Evolutionary conservation across 2,329 filamentous ascomycete genomes (phyloP).

Genomic region (Sporothrix brasiliensis): DNA sequence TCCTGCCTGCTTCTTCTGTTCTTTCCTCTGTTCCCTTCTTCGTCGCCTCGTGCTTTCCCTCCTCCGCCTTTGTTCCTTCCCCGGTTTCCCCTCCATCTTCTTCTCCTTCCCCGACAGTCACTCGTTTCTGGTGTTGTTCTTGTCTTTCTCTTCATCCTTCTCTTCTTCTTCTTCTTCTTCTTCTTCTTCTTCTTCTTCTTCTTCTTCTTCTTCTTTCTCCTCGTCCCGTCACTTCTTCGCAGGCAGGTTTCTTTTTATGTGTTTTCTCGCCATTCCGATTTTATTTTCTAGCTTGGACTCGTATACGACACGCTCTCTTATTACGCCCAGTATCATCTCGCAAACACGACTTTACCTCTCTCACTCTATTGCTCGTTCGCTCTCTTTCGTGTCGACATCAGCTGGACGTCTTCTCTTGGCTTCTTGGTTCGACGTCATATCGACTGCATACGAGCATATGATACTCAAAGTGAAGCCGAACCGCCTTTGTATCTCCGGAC

Average conservation of each 20-base stretch:
- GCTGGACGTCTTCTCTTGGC: background rate
- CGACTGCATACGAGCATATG: background rate
- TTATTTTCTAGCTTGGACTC: background rate
- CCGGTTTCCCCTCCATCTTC: background rate
- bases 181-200: background rate
- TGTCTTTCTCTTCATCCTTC: background rate
- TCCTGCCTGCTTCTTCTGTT: background rate
- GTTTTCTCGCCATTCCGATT: background rate
- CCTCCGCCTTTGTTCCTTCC: background rate
- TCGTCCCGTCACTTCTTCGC: background rate
- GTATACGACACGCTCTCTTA: slow-evolving; percentile 22
- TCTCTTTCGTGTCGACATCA: background rate
- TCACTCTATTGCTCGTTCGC: background rate
- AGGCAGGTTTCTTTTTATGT: background rate
- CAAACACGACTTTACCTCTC: background rate
- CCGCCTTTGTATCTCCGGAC: background rate
- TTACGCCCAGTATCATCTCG: background rate
- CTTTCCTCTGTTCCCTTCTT: background rate
- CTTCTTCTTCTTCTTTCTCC: background rate
- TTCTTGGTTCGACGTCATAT: background rate
- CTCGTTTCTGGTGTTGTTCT: background rate
- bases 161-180: background rate
- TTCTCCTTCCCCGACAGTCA: background rate
- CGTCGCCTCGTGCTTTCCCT: background rate
- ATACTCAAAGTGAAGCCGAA: background rate